phyloP scores from a whole-genome alignment of 2,329 filamentous ascomycete species.

The Talaromyces sp. region DNA sequence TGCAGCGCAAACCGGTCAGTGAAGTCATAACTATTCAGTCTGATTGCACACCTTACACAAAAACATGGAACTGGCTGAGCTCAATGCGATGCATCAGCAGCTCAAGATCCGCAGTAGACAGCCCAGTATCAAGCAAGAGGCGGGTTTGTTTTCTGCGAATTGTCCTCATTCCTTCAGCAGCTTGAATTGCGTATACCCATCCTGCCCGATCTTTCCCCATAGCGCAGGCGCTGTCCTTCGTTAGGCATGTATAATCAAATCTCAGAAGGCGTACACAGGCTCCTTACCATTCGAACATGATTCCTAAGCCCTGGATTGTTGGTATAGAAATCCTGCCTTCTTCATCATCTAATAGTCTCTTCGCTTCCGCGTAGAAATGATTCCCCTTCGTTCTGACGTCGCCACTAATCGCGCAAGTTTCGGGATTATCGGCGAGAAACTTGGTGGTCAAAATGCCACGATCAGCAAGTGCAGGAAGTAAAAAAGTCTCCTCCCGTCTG shows the following conservation, averaged over 20 bases:
- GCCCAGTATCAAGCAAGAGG: slow-evolving; percentile 13
- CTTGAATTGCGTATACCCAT: slow-evolving; percentile 25
- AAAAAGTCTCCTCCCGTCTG: neutral
- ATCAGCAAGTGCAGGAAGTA: neutral
- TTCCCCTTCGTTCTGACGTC: slow-evolving; percentile 29
- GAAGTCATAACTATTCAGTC: neutral
- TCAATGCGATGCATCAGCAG: slow-evolving; percentile 20
- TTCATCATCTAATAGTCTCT: slow-evolving; percentile 33
- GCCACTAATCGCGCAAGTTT: slow-evolving; percentile 24
- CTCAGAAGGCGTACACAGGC: neutral
- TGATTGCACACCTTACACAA: slow-evolving; percentile 2
- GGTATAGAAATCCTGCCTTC: slow-evolving; percentile 28
- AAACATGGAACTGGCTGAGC: slow-evolving; percentile 11
- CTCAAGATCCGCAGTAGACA: slow-evolving; percentile 14
- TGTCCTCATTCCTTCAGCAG: slow-evolving; percentile 14
- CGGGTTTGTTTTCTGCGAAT: slow-evolving; percentile 20
- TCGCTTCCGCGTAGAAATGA: slow-evolving; percentile 33
- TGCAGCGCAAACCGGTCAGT: neutral
- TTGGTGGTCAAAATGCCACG: slow-evolving; percentile 14
- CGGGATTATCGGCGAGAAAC: slow-evolving; percentile 34
- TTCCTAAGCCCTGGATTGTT: slow-evolving; percentile 32
- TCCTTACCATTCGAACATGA: slow-evolving; percentile 16
- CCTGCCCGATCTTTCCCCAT: slow-evolving; percentile 29
- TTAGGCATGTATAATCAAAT: neutral
- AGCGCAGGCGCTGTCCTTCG: slow-evolving; percentile 5